These are phyloP conservation scores for Astragalus membranaceus DNA, from an alignment of 306 rosid genomes.

Conservation along the genomic window DNA sequence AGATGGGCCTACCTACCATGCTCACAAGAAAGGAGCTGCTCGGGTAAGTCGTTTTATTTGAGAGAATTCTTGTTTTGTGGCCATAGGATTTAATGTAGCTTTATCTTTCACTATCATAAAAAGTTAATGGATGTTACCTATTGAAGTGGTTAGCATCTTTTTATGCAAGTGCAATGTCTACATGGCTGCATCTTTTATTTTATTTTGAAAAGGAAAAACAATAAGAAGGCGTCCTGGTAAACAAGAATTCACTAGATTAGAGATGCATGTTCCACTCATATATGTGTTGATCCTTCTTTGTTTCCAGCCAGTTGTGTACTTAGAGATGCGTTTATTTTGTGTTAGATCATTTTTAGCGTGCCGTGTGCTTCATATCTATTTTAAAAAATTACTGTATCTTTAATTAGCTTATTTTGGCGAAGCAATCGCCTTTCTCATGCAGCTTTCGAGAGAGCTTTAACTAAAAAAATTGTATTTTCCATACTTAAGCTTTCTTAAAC, in stretches of 20 bases:
- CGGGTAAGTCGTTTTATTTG: slow-evolving; percentile 57
- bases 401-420: too few species aligned
- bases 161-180: neutral
- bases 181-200: neutral
- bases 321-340: neutral
- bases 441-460: too few species aligned
- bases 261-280: neutral
- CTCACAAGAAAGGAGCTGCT: slow-evolving; percentile 81
- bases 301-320: too few species aligned
- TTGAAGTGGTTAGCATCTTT: neutral
- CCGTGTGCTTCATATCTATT: too few species aligned
- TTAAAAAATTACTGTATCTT: too few species aligned
- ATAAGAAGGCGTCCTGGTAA: neutral
- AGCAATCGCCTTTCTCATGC: too few species aligned
- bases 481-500: too few species aligned
- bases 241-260: slow-evolving; percentile 1
- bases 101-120: neutral
- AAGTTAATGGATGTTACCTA: neutral
- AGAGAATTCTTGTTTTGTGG: neutral
- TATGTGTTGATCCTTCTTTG: neutral
- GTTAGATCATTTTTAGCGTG: neutral
- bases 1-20: slow-evolving; percentile 88
- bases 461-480: too few species aligned
- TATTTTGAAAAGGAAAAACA: neutral
- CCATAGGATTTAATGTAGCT: slow-evolving; percentile 9